These are phyloP conservation scores for Echria macrotheca DNA, from an alignment of 495 filamentous ascomycete species.

Conservation along the genomic window DNA sequence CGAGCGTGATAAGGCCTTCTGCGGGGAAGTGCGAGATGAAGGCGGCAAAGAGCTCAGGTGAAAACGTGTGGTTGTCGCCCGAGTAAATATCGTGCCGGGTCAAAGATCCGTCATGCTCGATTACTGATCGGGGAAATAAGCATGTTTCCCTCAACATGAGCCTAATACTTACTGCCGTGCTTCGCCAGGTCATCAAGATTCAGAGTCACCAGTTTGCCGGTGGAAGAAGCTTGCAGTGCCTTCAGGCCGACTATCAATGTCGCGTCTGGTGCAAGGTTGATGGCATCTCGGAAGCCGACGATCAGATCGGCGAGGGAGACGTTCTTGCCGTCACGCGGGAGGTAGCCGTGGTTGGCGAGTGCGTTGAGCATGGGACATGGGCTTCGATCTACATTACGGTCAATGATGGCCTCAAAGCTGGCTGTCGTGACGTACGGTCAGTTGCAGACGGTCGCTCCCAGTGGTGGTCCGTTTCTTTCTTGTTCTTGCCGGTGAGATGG, in stretches of 20 bases:
- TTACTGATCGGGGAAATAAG: slow-evolving; percentile 14
- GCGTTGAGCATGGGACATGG: slow-evolving; percentile 53
- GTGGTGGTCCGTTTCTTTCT: slow-evolving; percentile 7
- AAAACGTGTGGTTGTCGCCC: slow-evolving; percentile 29
- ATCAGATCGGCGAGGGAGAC: slow-evolving; percentile 24
- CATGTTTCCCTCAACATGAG: too few relatives aligned
- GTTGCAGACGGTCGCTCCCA: slow-evolving; percentile 12
- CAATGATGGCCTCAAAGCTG: background rate
- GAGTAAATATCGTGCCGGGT: slow-evolving; percentile 18
- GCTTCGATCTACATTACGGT: slow-evolving; percentile 21
- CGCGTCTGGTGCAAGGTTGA: slow-evolving; percentile 23
- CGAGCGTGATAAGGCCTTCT: slow-evolving; percentile 22
- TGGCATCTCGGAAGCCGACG: slow-evolving; percentile 17
- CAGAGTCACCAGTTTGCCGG: slow-evolving; percentile 22
- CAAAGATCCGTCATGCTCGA: slow-evolving; percentile 32
- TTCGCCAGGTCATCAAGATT: slow-evolving; percentile 26
- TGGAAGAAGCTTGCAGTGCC: slow-evolving; percentile 23
- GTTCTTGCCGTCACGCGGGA: slow-evolving; percentile 47
- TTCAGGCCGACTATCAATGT: slow-evolving; percentile 19
- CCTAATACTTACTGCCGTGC: slow-evolving; percentile 22
- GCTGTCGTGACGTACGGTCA: slow-evolving; percentile 9
- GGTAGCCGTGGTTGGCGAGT: slow-evolving; percentile 53
- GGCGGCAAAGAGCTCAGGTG: slow-evolving; percentile 20
- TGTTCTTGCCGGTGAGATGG: background rate
- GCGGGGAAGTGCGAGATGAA: slow-evolving; percentile 9